phyloP scores from a whole-genome alignment of 768 basidiomycete genomes.

The Podaxis rugospora region DNA sequence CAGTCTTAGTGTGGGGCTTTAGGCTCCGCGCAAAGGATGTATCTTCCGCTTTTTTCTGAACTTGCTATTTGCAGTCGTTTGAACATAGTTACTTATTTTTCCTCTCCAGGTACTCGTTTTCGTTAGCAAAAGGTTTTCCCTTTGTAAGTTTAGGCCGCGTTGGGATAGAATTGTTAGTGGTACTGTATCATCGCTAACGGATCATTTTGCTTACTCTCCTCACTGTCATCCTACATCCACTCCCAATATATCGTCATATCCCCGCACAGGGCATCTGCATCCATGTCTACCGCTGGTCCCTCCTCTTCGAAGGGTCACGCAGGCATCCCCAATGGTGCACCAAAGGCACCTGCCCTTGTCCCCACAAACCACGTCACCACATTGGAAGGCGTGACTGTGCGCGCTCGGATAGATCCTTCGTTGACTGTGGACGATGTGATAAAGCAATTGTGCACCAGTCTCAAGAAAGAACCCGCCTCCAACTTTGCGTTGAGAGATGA shows the following conservation, averaged over 20 bases:
- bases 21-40: conserved; percentile 32
- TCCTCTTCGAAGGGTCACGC: conserved; percentile 28
- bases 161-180: background rate
- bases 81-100: background rate
- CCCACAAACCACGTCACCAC: conserved; percentile 86
- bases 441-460: conserved; percentile 74
- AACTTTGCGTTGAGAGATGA: conserved; percentile 81
- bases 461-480: conserved; percentile 68
- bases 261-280: conserved; percentile 4
- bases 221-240: conserved; percentile 7
- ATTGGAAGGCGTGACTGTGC: conserved; percentile 67
- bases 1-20: conserved; percentile 41
- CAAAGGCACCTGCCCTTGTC: conserved; percentile 48
- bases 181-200: background rate
- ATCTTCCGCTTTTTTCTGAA: conserved; percentile 41
- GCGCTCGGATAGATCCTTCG: conserved; percentile 81
- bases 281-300: conserved; percentile 26
- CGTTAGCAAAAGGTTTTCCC: background rate
- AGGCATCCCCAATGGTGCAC: conserved; percentile 32
- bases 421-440: conserved; percentile 83
- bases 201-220: conserved; percentile 3
- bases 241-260: conserved; percentile 10
- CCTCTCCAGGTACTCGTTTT: background rate
- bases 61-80: background rate
- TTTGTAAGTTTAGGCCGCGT: background rate